Base-by-base conservation (phyloP, 108 stramenopile species). In the Bacterosira constricta region DNA sequence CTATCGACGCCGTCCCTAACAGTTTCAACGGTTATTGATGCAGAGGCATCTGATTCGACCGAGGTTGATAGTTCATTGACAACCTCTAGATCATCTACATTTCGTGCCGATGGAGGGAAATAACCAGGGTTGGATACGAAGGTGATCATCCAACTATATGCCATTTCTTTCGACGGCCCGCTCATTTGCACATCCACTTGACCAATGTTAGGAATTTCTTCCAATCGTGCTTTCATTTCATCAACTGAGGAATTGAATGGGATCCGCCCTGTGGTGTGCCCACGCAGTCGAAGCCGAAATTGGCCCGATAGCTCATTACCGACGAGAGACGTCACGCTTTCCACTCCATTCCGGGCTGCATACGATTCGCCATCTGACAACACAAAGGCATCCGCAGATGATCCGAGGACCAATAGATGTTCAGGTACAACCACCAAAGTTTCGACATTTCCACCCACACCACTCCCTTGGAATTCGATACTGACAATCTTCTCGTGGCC, bases 51-150 rank as follows among this genome's bases (percentile, higher is more conserved):
- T 17, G 57, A 52, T 42, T 50, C 63, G 12, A 75, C 74, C 0
- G 69, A 77, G 12, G 75, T 77, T 17, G 63, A 70, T 13, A 81
- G 54, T 29, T 76, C 70, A 61, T 49, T 81, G 38, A 81, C 21
- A 21, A 68, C 54, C 30, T 67, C 67, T 15, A 94, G 46, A 4
- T 53, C 12, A 30, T 85, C 88, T 1, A 87, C 59, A 69, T 89
- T 61, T 30, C 89, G 87, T 7, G 88, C 49, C 25, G 83, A 83
- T 4, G 81, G 71, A 18, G 94, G 94, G 72, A 89, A 91, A 32
- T 86, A 75, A n/a, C 92, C 90, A 17, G 91, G 93, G 54, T 86
- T 90, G n/a, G 77, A 75, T n/a, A 64, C 27, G 58, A 94, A 96
- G 10, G 88, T 90, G n/a, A 96, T 71, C 11, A 67, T 62, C 95